Evolutionary conservation across 176 grass and related monocot genomes (phyloP).

Genomic region (Urochloa ruziziensis): DNA sequence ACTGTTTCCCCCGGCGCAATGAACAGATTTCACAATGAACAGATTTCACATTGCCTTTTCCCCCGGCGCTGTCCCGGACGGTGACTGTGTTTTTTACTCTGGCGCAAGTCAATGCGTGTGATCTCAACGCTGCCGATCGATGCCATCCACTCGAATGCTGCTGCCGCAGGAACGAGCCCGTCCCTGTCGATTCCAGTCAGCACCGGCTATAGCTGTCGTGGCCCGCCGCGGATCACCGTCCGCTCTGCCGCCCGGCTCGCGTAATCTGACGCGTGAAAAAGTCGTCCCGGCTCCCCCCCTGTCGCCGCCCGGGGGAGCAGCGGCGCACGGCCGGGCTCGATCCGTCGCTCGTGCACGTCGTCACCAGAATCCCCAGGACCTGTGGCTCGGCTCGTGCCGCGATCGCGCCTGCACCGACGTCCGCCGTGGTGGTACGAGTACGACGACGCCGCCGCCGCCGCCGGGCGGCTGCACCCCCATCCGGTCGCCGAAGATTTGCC

Average conservation of each 20-base stretch:
- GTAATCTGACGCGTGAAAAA: background rate
- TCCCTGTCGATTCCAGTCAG: background rate
- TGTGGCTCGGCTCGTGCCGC: background rate
- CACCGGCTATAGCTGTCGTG: background rate
- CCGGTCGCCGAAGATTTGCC: background rate
- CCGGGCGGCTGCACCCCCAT: background rate
- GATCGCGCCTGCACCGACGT: background rate
- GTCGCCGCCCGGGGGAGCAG: slow-evolving; percentile 25
- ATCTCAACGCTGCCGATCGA: background rate
- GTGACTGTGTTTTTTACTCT: too few species aligned
- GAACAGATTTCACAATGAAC: slow-evolving; percentile 30
- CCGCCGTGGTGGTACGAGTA: background rate
- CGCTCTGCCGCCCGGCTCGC: background rate
- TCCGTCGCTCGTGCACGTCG: background rate
- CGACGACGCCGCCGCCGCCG: too few species aligned
- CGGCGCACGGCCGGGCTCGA: background rate
- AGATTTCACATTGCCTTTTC: background rate
- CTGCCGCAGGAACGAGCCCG: too few species aligned
- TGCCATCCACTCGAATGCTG: background rate
- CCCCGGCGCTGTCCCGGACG: too few species aligned
- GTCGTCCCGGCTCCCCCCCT: background rate
- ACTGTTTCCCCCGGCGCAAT: background rate
- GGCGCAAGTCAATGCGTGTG: slow-evolving; percentile 9
- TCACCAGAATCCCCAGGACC: background rate
- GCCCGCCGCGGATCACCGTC: background rate